Conservation (phyloP, 805 yeast genomes). For the Saturnispora besseyi region DNA sequence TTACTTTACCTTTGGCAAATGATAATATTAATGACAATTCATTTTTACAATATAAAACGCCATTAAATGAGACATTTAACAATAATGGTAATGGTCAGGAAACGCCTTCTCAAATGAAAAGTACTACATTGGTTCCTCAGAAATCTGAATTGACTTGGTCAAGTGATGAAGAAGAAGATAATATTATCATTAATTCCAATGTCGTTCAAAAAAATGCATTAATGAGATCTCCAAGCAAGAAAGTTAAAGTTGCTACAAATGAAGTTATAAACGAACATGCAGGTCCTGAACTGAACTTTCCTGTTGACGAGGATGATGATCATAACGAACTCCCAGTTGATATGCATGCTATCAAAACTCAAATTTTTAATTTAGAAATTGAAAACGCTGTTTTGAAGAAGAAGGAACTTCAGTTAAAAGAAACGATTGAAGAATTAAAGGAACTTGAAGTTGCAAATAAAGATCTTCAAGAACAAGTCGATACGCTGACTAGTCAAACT, state of each 20-base stretch:
- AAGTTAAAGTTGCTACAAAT: conserved; percentile 11
- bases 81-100: conserved; percentile 7
- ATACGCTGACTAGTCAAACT: conserved; percentile 2
- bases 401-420: neutral
- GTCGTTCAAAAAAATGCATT: conserved; percentile 8
- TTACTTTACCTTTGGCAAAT: neutral
- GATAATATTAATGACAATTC: conserved; percentile 6
- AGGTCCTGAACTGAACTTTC: conserved; percentile 9
- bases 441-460: conserved; percentile 4
- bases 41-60: conserved; percentile 11
- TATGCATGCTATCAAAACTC: neutral
- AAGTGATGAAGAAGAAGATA: conserved; percentile 68
- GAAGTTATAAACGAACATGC: conserved; percentile 12
- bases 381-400: conserved; percentile 9
- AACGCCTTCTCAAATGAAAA: conserved; percentile 33
- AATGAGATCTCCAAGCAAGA: conserved; percentile 13
- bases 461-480: conserved; percentile 4
- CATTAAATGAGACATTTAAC: conserved; percentile 11
- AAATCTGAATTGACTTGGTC: conserved; percentile 85
- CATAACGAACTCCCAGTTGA: neutral
- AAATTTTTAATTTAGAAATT: conserved; percentile 4
- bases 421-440: neutral
- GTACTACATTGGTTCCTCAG: conserved; percentile 71
- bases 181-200: conserved; percentile 12
- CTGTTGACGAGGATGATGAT: conserved; percentile 8